Base-by-base conservation (phyloP, 495 filamentous ascomycete species). In the Penicillium cinerascens region DNA sequence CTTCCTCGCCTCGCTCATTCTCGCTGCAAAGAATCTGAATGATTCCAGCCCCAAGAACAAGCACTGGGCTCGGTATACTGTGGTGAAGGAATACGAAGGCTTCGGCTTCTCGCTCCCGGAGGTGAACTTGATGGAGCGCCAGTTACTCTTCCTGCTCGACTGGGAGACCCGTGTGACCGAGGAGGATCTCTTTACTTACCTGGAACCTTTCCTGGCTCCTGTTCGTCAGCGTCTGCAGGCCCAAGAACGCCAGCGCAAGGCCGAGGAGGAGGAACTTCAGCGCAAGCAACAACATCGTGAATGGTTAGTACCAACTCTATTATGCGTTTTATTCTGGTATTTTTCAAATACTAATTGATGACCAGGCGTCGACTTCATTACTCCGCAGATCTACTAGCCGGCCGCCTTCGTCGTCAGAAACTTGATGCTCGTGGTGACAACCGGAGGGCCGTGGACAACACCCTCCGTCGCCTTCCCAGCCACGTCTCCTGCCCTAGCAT, bases 41-140 rank as follows among this genome's bases (percentile, higher is more conserved):
- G 87, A 90, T 75, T 96, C 92, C 43, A 95, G 91, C 22, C 93
- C 95, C 45, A 97, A 97, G 86, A 98, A 98, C 82, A 97, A 97
- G 83, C 93, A 98, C 78, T 98, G 93, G 93, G 91, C 93, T 23
- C 84, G 81, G 52, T 98, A 97, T 78, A 92, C 87, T 45, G 70
- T 73, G 37, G 84, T 93, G 51, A 82, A 85, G 58, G 86, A 85
- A 42, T 87, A 74, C 65, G 87, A 88, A 42, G 82, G 75, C 49
- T 98, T 97, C 67, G 87, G 92, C 55, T 98, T 97, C 78, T 91
- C 84, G 42, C 77, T 91, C 41, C 92, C 90, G 17, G 92, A 97
- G 74, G 92, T 97, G 52, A 97, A 97, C 75, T 79, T 96, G 43
- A 97, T 97, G 92, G 92, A 97, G 78, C 93, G 93, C 77, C 92